phyloP scores from a whole-genome alignment of 2,329 filamentous ascomycete species.

The Penicillium sp. region DNA sequence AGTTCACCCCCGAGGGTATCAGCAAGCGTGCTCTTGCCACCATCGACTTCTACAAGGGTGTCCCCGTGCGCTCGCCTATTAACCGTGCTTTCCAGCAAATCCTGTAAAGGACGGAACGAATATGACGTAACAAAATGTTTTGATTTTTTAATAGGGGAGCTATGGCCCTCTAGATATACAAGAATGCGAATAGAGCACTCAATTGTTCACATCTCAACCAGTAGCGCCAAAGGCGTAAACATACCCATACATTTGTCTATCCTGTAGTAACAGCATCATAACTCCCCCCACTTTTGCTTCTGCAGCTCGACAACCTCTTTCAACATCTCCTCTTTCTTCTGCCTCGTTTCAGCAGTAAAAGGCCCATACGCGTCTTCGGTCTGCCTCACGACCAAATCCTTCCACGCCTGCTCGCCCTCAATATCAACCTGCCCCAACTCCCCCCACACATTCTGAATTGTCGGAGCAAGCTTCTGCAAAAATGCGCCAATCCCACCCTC shows the following conservation, averaged over 20 bases:
- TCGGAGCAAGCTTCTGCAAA: constrained; percentile 57
- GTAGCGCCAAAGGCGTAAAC: neutral
- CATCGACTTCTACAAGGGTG: constrained; percentile 95
- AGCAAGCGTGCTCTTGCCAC: constrained; percentile 91
- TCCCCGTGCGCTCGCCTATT: constrained; percentile 88
- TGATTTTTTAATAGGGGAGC: constrained; percentile 29
- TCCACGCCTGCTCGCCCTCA: constrained; percentile 47
- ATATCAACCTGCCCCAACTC: constrained; percentile 43
- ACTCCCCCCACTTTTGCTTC: constrained; percentile 8
- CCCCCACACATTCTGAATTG: constrained; percentile 56
- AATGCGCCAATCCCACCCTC: constrained; percentile 53
- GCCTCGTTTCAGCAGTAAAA: constrained; percentile 17
- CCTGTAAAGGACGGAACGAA: constrained; percentile 58
- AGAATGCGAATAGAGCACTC: constrained; percentile 28
- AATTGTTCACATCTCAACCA: neutral
- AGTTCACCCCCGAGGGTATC: constrained; percentile 96
- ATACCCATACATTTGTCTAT: neutral
- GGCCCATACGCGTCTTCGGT: constrained; percentile 50
- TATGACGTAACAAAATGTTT: constrained; percentile 24
- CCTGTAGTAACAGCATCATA: neutral
- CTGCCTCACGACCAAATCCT: constrained; percentile 47
- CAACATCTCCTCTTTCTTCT: constrained; percentile 30
- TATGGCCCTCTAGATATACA: constrained; percentile 26
- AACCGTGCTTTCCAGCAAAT: constrained; percentile 98
- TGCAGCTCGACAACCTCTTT: constrained; percentile 27